Conservation (phyloP, 148 eudicot genomes). For the Oxyria digyna region DNA sequence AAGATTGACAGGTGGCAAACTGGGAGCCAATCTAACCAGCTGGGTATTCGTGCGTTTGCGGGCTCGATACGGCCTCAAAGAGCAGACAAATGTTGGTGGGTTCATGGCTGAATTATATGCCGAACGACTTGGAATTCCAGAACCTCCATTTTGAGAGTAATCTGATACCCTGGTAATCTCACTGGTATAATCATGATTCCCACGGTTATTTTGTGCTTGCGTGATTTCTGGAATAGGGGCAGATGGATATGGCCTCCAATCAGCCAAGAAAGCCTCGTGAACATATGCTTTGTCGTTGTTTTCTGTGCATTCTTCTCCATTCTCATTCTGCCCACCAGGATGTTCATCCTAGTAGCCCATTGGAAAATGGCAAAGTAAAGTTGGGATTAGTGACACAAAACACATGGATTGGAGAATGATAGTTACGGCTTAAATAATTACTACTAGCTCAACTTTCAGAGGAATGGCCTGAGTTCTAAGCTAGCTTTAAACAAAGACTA, state of each 20-base stretch:
- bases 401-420: background rate
- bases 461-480: background rate
- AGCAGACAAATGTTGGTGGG: slow-evolving; percentile 21
- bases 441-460: background rate
- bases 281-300: slow-evolving; percentile 74
- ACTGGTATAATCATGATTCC: slow-evolving; percentile 7
- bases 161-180: slow-evolving; percentile 21
- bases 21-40: slow-evolving; percentile 78
- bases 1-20: slow-evolving; percentile 94
- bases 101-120: slow-evolving; percentile 18
- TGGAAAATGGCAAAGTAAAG: slow-evolving; percentile 7
- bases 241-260: slow-evolving; percentile 60
- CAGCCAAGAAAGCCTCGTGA: slow-evolving; percentile 91
- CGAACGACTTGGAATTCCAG: slow-evolving; percentile 14
- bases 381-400: background rate
- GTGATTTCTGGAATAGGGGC: slow-evolving; percentile 13
- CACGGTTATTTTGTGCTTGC: slow-evolving; percentile 15
- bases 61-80: slow-evolving; percentile 27
- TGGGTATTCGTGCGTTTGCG: slow-evolving; percentile 33
- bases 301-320: slow-evolving; percentile 49
- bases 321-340: slow-evolving; percentile 38
- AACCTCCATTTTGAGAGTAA: slow-evolving; percentile 11
- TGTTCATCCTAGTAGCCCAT: slow-evolving; percentile 39
- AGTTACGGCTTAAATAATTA: background rate
- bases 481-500: background rate